A percentile compares a stretch with the other conserved stretches of the same genome.
phyloP scores from a whole-genome alignment of 2,329 filamentous ascomycete species.

The Aplosporella prunicola region DNA sequence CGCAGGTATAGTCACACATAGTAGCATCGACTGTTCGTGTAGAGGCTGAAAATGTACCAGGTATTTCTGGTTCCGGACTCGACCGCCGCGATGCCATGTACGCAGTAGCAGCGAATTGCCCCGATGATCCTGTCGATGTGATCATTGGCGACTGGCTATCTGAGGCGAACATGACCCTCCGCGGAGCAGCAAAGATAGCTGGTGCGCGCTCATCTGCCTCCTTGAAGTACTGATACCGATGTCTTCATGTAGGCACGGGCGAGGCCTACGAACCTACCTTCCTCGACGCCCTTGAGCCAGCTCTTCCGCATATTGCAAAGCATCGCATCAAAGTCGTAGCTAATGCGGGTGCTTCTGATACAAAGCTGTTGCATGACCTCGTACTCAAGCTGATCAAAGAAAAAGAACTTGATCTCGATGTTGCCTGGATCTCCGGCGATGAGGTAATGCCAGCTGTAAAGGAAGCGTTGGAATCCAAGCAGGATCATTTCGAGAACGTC shows the following conservation, averaged over 20 bases:
- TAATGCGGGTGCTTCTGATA: constrained; percentile 26
- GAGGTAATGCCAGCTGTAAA: constrained; percentile 27
- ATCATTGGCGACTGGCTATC: constrained; percentile 26
- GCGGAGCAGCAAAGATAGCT: constrained; percentile 18
- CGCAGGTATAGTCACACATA: not conserved
- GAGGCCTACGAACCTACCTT: constrained; percentile 45
- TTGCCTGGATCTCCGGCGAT: constrained; percentile 37
- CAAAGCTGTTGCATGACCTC: constrained; percentile 18
- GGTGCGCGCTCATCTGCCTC: constrained; percentile 12
- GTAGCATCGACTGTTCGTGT: not conserved
- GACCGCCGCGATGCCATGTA: constrained; percentile 26
- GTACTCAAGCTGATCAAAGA: constrained; percentile 20
- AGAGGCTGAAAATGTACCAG: too few species aligned
- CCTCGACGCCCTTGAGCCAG: constrained; percentile 39
- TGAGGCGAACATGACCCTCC: constrained; percentile 23
- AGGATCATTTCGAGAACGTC: constrained; percentile 24
- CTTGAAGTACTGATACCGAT: not conserved
- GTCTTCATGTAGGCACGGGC: constrained; percentile 13
- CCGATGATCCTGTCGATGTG: constrained; percentile 23
- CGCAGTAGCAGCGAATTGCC: constrained; percentile 20
- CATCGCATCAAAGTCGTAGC: constrained; percentile 25
- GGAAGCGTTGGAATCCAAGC: constrained; percentile 28
- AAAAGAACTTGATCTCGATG: constrained; percentile 19
- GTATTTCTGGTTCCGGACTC: constrained; percentile 23
- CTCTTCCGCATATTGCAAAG: constrained; percentile 24